phyloP scores from a whole-genome alignment of 768 basidiomycete genomes.

The Trametes cubensis region DNA sequence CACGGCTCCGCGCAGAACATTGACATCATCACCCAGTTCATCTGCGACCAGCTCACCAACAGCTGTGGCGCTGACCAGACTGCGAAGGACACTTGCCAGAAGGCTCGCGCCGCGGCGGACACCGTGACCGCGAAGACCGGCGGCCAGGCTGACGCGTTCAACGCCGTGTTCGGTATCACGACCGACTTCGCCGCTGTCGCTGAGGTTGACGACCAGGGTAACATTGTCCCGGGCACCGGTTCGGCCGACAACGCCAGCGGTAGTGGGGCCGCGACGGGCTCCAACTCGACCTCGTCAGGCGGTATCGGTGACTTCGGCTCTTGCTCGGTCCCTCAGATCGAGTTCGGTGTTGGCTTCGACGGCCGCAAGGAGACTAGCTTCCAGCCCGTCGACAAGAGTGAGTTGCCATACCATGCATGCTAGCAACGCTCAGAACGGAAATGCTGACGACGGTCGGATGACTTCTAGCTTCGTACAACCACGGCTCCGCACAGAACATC shows the following conservation, averaged over 20 bases:
- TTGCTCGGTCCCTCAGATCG: constrained; percentile 57
- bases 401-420: neutral
- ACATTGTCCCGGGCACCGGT: constrained; percentile 33
- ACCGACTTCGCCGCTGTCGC: constrained; percentile 54
- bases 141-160: constrained; percentile 64
- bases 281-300: constrained; percentile 8
- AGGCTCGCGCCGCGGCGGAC: constrained; percentile 37
- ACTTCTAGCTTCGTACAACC: constrained; percentile 49
- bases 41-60: constrained; percentile 59
- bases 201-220: constrained; percentile 49
- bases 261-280: constrained; percentile 10
- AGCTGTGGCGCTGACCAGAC: constrained; percentile 55
- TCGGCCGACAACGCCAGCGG: constrained; percentile 18
- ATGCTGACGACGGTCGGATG: too few relatives aligned
- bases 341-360: constrained; percentile 58
- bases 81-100: constrained; percentile 51
- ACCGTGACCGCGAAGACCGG: constrained; percentile 40
- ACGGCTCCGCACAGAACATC: constrained; percentile 62
- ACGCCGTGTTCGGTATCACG: constrained; percentile 54
- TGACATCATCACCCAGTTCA: constrained; percentile 60
- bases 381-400: constrained; percentile 51
- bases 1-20: constrained; percentile 66
- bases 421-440: neutral
- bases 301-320: constrained; percentile 49
- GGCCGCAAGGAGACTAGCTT: constrained; percentile 56